Conservation (phyloP, 148 eudicot species). For the Cornus controversa region DNA sequence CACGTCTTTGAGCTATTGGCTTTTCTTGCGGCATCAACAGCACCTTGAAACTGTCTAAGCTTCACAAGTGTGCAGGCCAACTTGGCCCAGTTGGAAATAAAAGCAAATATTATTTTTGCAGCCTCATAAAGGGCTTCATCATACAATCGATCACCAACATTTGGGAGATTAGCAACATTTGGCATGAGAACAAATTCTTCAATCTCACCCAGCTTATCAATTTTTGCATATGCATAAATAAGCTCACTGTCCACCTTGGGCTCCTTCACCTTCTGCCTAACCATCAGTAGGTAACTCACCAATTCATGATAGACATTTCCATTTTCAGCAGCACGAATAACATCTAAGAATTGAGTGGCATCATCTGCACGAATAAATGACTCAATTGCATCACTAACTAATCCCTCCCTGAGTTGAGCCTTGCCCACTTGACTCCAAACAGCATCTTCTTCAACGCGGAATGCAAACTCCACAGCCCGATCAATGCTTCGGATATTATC, state of each 20-base stretch:
- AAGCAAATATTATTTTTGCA: slow-evolving; percentile 90
- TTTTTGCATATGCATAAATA: slow-evolving; percentile 95
- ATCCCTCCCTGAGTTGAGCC: slow-evolving; percentile 84
- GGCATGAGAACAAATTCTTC: slow-evolving; percentile 97
- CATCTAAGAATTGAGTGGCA: slow-evolving; percentile 89
- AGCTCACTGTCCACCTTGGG: slow-evolving; percentile 98
- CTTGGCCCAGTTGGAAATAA: slow-evolving; percentile 96
- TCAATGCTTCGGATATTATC: slow-evolving; percentile 77
- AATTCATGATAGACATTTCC: slow-evolving; percentile 83
- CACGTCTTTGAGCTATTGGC: slow-evolving; percentile 96
- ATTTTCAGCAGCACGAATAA: slow-evolving; percentile 80
- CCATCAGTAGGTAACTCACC: slow-evolving; percentile 92
- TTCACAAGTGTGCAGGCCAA: slow-evolving; percentile 80
- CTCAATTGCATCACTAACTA: slow-evolving; percentile 93
- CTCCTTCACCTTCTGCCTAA: slow-evolving; percentile 87
- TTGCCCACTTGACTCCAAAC: slow-evolving; percentile 99
- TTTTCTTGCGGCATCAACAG: slow-evolving; percentile 96
- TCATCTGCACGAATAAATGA: slow-evolving; percentile 97
- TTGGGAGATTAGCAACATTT: slow-evolving; percentile 94
- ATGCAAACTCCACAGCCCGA: slow-evolving; percentile 96
- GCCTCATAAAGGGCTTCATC: slow-evolving; percentile 92
- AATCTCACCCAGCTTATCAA: slow-evolving; percentile 84
- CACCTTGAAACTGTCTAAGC: slow-evolving; percentile 90
- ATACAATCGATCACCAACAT: slow-evolving; percentile 85
- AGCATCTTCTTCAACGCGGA: slow-evolving; percentile 97